Evolutionary conservation across 192 early-diverging fungal genomes (phyloP), one percentile per base, ranked within the genome.

Genomic region (Coemansia reversa): DNA sequence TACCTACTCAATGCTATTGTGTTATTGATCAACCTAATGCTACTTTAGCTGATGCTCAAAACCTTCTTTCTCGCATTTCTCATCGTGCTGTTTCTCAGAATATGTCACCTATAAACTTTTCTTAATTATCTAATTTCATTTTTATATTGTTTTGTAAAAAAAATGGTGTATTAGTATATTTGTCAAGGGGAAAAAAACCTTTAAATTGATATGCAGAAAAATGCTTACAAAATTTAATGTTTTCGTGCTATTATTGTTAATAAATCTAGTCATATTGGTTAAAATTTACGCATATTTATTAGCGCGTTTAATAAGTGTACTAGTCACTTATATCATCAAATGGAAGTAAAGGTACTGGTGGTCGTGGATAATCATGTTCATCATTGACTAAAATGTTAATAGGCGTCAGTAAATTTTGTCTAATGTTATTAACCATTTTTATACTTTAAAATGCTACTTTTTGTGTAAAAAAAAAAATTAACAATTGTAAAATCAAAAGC

Each of bases 11-110:
- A 12, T 65, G 66, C 25, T 69, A 59, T 27, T 80, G 77, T 51
- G 65, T 80, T 0, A 58, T 80, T 11, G 77, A 80, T 57, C 77
- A 74, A 62, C 77, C 70, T 11, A 74, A 74, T 29, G 77, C 77
- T 0, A 80, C 77, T 1, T 25, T 80, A 72, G 77, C 72, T 7
- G 77, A 80, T 58, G 77, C 77, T 0, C 67, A 65, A 33, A 65
- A 27, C 39, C 65, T 80, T 62, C 27, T 74, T 14, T 23, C 60
- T 20, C 60, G 64, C 16, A 39, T 70, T 19, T 61, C 61, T 11
- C 53, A 19, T 19, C 62, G 62, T 33, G 51, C 62, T 39, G 35
- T 39, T 11, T 39, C 35, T 2, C 35, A 39, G 9, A 12, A 6
- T 12, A 4, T 39, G 1, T 39, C 35, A 11, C 35, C 35, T 9